phyloP scores from a whole-genome alignment of 2,329 filamentous ascomycete species.

The Monilinia laxa region DNA sequence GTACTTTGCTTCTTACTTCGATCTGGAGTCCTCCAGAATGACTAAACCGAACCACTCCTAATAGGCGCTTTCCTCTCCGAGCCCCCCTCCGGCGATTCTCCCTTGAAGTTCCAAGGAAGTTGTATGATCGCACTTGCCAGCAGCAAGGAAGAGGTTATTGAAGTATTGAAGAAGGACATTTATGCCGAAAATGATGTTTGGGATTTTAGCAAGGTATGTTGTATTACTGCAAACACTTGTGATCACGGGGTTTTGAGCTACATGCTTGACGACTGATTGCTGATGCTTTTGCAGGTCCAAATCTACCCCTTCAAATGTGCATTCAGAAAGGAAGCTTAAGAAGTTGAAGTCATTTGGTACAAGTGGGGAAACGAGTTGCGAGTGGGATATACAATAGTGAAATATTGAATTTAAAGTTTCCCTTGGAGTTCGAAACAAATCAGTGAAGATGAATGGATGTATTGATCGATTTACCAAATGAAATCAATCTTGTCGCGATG shows the following conservation, averaged over 20 bases:
- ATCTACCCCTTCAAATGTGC: slow-evolving; percentile 52
- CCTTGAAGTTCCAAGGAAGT: slow-evolving; percentile 58
- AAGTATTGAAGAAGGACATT: slow-evolving; percentile 67
- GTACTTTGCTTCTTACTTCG: not conserved
- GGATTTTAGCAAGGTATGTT: slow-evolving; percentile 67
- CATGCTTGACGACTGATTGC: not conserved
- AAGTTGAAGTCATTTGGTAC: not conserved
- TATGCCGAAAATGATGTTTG: slow-evolving; percentile 74
- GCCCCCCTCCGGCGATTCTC: slow-evolving; percentile 61
- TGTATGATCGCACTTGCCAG: slow-evolving; percentile 63
- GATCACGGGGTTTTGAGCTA: not conserved
- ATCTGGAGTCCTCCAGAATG: not conserved
- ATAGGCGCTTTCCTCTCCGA: slow-evolving; percentile 66
- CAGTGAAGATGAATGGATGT: not conserved
- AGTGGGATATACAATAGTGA: not conserved
- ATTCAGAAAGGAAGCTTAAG: slow-evolving; percentile 39
- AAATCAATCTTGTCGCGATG: not conserved
- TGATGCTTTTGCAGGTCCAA: slow-evolving; percentile 42
- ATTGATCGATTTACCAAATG: not conserved
- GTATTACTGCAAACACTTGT: not conserved
- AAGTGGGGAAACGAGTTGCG: not conserved
- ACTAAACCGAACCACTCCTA: not conserved
- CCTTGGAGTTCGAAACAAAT: not conserved
- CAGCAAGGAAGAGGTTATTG: slow-evolving; percentile 66
- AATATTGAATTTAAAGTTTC: not conserved